Percentiles rank a stretch among this genome's conserved stretches.
Evolutionary conservation across 768 basidiomycete genomes (phyloP).

Genomic region (Rhodotorula taiwanensis): DNA sequence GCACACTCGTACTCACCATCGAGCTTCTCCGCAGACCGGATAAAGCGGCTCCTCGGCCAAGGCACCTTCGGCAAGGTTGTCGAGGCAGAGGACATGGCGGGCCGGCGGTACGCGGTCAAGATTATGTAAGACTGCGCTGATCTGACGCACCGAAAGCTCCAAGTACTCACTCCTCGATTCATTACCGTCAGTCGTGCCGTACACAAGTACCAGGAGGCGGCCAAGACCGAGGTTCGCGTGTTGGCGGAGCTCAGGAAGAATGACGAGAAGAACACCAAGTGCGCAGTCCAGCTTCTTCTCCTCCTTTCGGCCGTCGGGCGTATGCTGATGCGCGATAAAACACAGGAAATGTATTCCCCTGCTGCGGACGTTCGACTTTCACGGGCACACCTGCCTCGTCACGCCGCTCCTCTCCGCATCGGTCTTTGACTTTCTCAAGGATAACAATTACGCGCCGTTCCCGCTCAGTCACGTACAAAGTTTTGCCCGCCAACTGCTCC

Average conservation of each 20-base stretch:
- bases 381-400: conserved; percentile 95
- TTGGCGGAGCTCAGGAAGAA: conserved; percentile 81
- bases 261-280: conserved; percentile 84
- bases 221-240: conserved; percentile 94
- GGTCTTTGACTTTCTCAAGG: conserved; percentile 97
- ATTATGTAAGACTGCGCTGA: conserved; percentile 55
- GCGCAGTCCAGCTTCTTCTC: conserved; percentile 42
- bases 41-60: conserved; percentile 82
- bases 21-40: conserved; percentile 61
- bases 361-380: conserved; percentile 87
- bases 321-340: no score
- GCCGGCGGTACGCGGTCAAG: conserved; percentile 87
- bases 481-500: conserved; percentile 84
- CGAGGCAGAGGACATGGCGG: conserved; percentile 74
- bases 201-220: conserved; percentile 96
- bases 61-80: conserved; percentile 99
- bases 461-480: conserved; percentile 93
- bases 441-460: conserved; percentile 93
- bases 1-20: conserved; percentile 9
- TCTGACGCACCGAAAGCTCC: no score
- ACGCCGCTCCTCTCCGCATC: conserved; percentile 94
- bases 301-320: neutral
- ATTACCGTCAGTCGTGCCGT: conserved; percentile 59
- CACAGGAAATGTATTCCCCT: conserved; percentile 95
- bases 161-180: neutral